phyloP scores from a whole-genome alignment of 2,329 filamentous ascomycete species.

The Cadophora malorum region DNA sequence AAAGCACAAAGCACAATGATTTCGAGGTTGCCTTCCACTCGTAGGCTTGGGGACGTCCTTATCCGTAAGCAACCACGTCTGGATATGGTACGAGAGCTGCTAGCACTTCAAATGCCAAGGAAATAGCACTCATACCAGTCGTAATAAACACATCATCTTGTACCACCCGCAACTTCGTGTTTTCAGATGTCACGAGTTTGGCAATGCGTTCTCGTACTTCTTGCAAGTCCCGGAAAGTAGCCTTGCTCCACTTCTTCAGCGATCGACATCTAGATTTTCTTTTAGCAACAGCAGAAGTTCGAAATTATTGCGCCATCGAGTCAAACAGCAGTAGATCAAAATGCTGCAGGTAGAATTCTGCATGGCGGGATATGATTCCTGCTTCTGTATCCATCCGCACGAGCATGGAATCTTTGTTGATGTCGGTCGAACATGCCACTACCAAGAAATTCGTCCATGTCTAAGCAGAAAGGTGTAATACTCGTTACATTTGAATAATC shows the following conservation, averaged over 20 bases:
- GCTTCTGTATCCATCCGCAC: constrained; percentile 17
- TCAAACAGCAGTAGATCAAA: background rate
- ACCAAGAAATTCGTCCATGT: background rate
- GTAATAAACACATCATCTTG: background rate
- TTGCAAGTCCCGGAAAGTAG: background rate
- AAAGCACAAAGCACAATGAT: background rate
- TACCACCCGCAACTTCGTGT: background rate
- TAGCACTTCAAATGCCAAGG: background rate
- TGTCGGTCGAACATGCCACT: background rate
- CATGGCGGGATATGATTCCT: constrained; percentile 19
- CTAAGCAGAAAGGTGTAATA: no score
- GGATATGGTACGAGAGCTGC: background rate
- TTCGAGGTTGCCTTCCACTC: background rate
- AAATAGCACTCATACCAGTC: constrained; percentile 1
- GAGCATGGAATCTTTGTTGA: background rate
- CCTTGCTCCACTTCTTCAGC: background rate
- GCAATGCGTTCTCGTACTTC: background rate
- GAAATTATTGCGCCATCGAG: background rate
- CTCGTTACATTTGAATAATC: no score
- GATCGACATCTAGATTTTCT: background rate
- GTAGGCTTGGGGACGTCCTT: background rate
- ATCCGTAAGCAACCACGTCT: background rate
- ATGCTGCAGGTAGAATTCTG: constrained; percentile 8
- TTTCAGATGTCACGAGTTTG: background rate
- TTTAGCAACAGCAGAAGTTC: background rate